These are phyloP conservation scores for Boletus albobrunnescens DNA, from an alignment of 1,284 basidiomycete genomes.

Conservation along the genomic window DNA sequence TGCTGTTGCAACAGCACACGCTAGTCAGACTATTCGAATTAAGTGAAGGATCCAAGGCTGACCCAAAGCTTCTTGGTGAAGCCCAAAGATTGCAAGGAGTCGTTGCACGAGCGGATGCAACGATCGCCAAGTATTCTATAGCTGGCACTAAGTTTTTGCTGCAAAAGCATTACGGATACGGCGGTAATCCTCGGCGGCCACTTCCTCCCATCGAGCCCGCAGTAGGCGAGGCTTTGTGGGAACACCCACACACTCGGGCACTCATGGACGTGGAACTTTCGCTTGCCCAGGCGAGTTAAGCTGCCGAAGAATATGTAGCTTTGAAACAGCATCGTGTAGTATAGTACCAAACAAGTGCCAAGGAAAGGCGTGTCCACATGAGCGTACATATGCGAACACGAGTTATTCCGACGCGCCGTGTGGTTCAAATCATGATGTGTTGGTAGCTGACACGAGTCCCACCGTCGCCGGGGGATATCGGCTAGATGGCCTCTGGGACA, in stretches of 20 bases:
- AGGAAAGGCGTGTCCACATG: too few relatives aligned
- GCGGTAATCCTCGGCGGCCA: slow-evolving; percentile 71
- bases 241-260: slow-evolving; percentile 64
- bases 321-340: background rate
- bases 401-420: too few relatives aligned
- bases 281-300: slow-evolving; percentile 40
- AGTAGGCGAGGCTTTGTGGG: slow-evolving; percentile 59
- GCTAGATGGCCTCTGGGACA: too few relatives aligned
- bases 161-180: slow-evolving; percentile 72
- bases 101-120: slow-evolving; percentile 74
- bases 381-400: too few relatives aligned
- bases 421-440: too few relatives aligned
- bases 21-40: slow-evolving; percentile 63
- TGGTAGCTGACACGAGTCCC: too few relatives aligned
- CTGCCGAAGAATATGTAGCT: background rate
- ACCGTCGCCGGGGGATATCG: too few relatives aligned
- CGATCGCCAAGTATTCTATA: slow-evolving; percentile 75
- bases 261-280: slow-evolving; percentile 65
- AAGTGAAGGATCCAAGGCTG: slow-evolving; percentile 49
- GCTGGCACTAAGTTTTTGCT: slow-evolving; percentile 80
- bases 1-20: slow-evolving; percentile 42
- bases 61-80: slow-evolving; percentile 59
- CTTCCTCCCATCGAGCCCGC: slow-evolving; percentile 59
- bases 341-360: too few relatives aligned
- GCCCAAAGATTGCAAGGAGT: slow-evolving; percentile 77